Conservation (phyloP, 768 basidiomycete genomes). For the Amanita fuliginea region DNA sequence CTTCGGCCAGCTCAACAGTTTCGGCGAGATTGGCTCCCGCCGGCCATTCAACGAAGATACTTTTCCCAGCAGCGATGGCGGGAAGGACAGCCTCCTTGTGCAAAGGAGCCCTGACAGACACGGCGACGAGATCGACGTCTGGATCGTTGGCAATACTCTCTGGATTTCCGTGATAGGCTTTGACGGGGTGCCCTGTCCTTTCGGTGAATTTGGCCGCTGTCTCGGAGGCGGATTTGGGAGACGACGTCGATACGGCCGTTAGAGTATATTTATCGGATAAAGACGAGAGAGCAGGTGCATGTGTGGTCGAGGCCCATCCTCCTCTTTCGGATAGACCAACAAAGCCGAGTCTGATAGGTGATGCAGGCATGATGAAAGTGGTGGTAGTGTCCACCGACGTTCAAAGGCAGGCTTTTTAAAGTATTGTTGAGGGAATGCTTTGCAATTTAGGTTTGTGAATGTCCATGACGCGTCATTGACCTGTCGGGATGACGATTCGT, state of each 20-base stretch:
- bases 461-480: too few relatives aligned
- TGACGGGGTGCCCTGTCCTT: constrained; percentile 16
- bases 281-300: constrained; percentile 16
- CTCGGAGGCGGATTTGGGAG: constrained; percentile 17
- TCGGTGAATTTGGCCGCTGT: constrained; percentile 20
- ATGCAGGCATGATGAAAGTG: background rate
- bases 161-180: constrained; percentile 21
- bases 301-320: constrained; percentile 17
- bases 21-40: constrained; percentile 20
- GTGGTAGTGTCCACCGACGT: too few relatives aligned
- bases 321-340: constrained; percentile 23
- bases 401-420: too few relatives aligned
- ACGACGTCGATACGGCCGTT: constrained; percentile 25
- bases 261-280: constrained; percentile 16
- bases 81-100: constrained; percentile 20
- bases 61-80: constrained; percentile 25
- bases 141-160: constrained; percentile 21
- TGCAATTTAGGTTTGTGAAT: too few relatives aligned
- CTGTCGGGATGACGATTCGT: too few relatives aligned
- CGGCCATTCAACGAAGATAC: constrained; percentile 31
- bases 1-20: constrained; percentile 21
- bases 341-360: constrained; percentile 16
- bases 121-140: constrained; percentile 25
- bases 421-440: too few relatives aligned
- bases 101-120: constrained; percentile 19